These are phyloP conservation scores for Diaporthe citriasiana DNA, from an alignment of 2,329 filamentous ascomycete species.

Conservation along the genomic window DNA sequence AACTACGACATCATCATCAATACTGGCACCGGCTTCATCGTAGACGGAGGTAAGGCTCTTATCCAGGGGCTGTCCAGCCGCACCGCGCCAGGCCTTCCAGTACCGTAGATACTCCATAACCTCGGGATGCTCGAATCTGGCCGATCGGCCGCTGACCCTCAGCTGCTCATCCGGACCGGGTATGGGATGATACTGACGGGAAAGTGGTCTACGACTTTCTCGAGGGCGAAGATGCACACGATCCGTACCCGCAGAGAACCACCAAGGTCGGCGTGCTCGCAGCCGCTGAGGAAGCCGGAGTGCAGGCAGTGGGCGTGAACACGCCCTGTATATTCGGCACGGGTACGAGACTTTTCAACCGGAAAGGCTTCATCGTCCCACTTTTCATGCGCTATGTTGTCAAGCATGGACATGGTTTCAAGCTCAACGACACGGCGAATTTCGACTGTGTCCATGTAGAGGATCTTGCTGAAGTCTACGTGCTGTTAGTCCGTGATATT, in stretches of 20 bases:
- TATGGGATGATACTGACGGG: neutral
- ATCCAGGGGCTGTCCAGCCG: neutral
- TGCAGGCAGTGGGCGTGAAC: constrained; percentile 3
- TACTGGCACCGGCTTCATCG: neutral
- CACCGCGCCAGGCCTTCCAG: neutral
- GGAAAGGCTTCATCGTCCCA: neutral
- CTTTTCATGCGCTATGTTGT: neutral
- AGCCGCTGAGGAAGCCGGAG: neutral
- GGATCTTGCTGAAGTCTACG: neutral
- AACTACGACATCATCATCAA: constrained; percentile 1
- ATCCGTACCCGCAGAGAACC: neutral
- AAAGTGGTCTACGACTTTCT: neutral
- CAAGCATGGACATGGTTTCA: neutral
- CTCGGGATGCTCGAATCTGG: neutral
- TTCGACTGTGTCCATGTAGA: neutral
- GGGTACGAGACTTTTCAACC: neutral
- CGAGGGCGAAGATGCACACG: neutral
- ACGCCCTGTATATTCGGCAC: neutral
- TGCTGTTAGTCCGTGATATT: neutral
- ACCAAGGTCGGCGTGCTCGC: neutral
- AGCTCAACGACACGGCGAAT: neutral
- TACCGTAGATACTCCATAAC: neutral
- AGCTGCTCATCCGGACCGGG: neutral
- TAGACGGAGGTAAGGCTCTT: neutral
- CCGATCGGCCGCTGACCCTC: neutral